Evolutionary conservation across 2,329 filamentous ascomycete species (phyloP).

Genomic region (Penicillium italicum): DNA sequence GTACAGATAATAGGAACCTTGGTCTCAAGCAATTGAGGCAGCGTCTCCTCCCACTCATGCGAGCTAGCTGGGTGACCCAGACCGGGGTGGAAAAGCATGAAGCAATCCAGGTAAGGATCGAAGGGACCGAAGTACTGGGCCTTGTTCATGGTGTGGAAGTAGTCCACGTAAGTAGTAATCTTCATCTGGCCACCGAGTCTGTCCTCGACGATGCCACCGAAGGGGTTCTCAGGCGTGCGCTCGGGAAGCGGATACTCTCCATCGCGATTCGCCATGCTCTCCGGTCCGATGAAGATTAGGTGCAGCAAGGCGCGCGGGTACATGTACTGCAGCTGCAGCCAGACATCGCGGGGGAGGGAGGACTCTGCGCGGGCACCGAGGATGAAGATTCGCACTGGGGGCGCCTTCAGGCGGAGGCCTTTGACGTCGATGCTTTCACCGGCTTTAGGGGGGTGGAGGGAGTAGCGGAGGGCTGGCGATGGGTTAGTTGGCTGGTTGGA

Average conservation of each 20-base stretch:
- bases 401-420: constrained; percentile 76
- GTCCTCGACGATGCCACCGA: constrained; percentile 90
- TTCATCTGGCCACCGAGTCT: constrained; percentile 85
- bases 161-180: constrained; percentile 95
- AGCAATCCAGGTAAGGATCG: constrained; percentile 97
- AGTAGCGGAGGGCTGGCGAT: constrained; percentile 76
- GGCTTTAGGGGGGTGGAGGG: constrained; percentile 77
- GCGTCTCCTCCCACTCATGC: constrained; percentile 88
- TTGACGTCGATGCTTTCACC: constrained; percentile 73
- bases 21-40: constrained; percentile 87
- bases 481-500: not conserved
- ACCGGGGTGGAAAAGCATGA: constrained; percentile 94
- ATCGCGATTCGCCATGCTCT: constrained; percentile 92
- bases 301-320: constrained; percentile 92
- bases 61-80: constrained; percentile 89
- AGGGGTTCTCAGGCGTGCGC: constrained; percentile 81
- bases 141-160: constrained; percentile 94
- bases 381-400: constrained; percentile 86
- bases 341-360: constrained; percentile 86
- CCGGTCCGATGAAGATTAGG: constrained; percentile 89
- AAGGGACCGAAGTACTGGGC: constrained; percentile 89
- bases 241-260: constrained; percentile 86
- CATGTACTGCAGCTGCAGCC: constrained; percentile 89
- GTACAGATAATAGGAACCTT: constrained; percentile 93
- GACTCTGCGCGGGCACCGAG: constrained; percentile 96